These are phyloP conservation scores for Tetrahymena borealis DNA, from an alignment of 73 alveolate species.

Conservation along the genomic window DNA sequence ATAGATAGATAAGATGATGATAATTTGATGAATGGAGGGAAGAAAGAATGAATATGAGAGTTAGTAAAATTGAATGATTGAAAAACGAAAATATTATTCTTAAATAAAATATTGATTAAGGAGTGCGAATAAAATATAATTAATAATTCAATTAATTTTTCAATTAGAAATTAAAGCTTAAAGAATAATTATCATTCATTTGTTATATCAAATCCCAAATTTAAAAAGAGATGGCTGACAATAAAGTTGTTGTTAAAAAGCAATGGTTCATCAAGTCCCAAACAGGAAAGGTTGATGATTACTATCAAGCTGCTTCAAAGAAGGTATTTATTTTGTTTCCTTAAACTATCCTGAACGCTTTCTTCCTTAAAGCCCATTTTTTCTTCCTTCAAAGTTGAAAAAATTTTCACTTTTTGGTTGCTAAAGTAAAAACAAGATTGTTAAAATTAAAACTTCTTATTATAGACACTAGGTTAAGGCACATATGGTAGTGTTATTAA, in stretches of 20 bases:
- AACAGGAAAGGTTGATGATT: conserved; percentile 19
- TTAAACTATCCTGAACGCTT: neutral
- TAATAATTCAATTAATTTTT: neutral
- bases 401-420: too few species aligned
- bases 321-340: neutral
- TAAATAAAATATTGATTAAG: neutral
- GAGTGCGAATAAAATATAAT: neutral
- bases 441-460: neutral
- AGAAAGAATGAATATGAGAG: neutral
- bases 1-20: neutral
- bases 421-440: neutral
- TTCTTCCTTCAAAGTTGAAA: neutral
- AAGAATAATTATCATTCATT: too few species aligned
- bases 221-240: too few species aligned
- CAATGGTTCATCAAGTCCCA: conserved; percentile 41
- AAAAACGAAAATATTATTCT: neutral
- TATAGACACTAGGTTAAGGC: conserved; percentile 30
- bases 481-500: conserved; percentile 38
- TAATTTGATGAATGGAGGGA: neutral
- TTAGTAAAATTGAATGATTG: neutral
- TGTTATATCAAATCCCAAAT: too few species aligned
- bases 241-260: conserved; percentile 23
- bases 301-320: conserved; percentile 25
- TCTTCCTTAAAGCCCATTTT: neutral
- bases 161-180: too few species aligned